phyloP scores from a whole-genome alignment of 257 asterid genomes.

The Salvia miltiorrhiza region DNA sequence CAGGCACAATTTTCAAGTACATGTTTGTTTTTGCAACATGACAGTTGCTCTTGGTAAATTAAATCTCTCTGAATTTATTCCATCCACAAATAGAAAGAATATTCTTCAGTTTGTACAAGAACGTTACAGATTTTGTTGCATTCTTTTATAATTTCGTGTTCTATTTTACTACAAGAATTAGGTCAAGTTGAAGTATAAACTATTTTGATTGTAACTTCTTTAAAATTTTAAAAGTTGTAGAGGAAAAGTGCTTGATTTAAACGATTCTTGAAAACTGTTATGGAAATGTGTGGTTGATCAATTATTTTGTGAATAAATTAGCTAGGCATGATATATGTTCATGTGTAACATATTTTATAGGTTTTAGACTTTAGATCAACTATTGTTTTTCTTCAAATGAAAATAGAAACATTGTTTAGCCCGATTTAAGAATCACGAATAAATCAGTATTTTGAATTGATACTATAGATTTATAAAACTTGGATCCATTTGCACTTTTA shows the following conservation, averaged over 20 bases:
- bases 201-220: not conserved
- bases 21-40: constrained; percentile 26
- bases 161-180: not conserved
- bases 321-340: not conserved
- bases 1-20: constrained; percentile 32
- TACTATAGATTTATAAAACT: not conserved
- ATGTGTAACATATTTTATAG: not conserved
- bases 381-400: too few relatives aligned
- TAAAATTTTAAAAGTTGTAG: not conserved
- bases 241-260: not conserved
- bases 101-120: constrained; percentile 29
- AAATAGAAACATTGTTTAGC: too few relatives aligned
- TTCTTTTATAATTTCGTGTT: constrained; percentile 25
- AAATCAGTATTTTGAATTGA: not conserved
- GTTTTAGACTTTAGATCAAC: too few relatives aligned
- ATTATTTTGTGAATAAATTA: too few relatives aligned
- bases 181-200: not conserved
- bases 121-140: not conserved
- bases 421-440: too few relatives aligned
- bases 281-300: too few relatives aligned
- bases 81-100: constrained; percentile 35
- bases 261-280: not conserved
- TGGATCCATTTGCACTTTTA: not conserved
- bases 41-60: constrained; percentile 28
- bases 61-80: constrained; percentile 30